phyloP scores from a whole-genome alignment of 768 basidiomycete genomes.

The Exidia glandulosa region DNA sequence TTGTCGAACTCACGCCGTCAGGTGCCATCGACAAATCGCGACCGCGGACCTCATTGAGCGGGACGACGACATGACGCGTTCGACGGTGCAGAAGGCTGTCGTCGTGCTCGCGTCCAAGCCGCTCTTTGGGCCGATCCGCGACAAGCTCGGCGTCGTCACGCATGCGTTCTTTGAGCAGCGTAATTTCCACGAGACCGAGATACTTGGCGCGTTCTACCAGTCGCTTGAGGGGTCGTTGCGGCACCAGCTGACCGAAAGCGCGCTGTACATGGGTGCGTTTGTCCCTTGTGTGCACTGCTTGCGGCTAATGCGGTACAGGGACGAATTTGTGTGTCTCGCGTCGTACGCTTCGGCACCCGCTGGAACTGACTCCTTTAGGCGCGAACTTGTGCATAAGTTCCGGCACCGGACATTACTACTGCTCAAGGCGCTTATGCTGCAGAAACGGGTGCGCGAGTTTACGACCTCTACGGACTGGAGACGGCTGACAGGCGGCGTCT shows the following conservation, averaged over 20 bases:
- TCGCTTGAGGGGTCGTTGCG: slow-evolving; percentile 68
- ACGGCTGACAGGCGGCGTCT: background rate
- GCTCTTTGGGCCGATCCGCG: slow-evolving; percentile 88
- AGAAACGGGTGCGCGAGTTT: slow-evolving; percentile 58
- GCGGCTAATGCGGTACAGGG: slow-evolving; percentile 26
- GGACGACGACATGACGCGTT: slow-evolving; percentile 78
- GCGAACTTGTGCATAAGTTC: slow-evolving; percentile 89
- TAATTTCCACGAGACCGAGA: slow-evolving; percentile 78
- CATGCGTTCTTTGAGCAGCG: slow-evolving; percentile 81
- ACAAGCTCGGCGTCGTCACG: slow-evolving; percentile 91
- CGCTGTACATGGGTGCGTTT: slow-evolving; percentile 82
- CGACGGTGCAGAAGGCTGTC: slow-evolving; percentile 95
- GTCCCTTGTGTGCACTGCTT: background rate
- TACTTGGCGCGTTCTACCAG: slow-evolving; percentile 78
- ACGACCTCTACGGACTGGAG: background rate
- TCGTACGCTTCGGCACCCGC: slow-evolving; percentile 1
- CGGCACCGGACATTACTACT: slow-evolving; percentile 85
- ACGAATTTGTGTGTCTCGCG: slow-evolving; percentile 49
- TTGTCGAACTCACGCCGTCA: no score
- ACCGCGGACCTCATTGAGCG: slow-evolving; percentile 67
- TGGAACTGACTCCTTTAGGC: slow-evolving; percentile 30
- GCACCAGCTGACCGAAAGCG: slow-evolving; percentile 80
- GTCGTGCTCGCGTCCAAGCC: slow-evolving; percentile 87
- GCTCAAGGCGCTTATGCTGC: slow-evolving; percentile 92
- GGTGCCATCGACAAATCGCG: slow-evolving; percentile 92